A percentile compares a stretch with the other conserved stretches of the same genome.
phyloP scores from a whole-genome alignment of 2,329 filamentous ascomycete genomes.

The Dactylellina parvicollis region DNA sequence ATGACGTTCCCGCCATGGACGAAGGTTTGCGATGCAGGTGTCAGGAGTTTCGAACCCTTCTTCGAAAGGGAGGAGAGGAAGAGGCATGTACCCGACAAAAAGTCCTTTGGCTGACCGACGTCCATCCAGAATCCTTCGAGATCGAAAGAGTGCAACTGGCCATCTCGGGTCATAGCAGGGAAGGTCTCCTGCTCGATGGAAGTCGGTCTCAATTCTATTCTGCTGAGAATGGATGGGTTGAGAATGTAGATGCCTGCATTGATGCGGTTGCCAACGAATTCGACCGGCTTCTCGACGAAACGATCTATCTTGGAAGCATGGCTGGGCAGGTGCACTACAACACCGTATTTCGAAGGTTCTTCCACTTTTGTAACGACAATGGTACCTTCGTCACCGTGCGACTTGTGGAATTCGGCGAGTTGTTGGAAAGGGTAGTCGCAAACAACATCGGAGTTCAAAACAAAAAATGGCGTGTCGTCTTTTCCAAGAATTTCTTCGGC shows the following conservation, averaged over 20 bases:
- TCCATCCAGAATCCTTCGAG: constrained; percentile 99
- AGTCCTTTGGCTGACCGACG: constrained; percentile 97
- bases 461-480: constrained; percentile 94
- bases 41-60: constrained; percentile 85
- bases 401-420: constrained; percentile 89
- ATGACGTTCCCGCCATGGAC: constrained; percentile 95
- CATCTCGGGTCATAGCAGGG: constrained; percentile 89
- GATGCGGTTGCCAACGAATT: constrained; percentile 98
- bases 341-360: constrained; percentile 98
- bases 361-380: constrained; percentile 99
- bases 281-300: constrained; percentile 98
- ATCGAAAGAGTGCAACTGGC: constrained; percentile 93
- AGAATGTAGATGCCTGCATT: constrained; percentile 98
- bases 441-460: constrained; percentile 97
- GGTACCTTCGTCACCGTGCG: constrained; percentile 92
- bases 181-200: constrained; percentile 99
- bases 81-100: constrained; percentile 92
- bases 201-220: constrained; percentile 94
- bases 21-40: constrained; percentile 76
- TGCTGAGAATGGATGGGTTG: constrained; percentile 86
- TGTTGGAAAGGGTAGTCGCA: constrained; percentile 97
- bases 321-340: constrained; percentile 94
- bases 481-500: constrained; percentile 91
- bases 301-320: constrained; percentile 93
- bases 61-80: constrained; percentile 94